These are phyloP conservation scores for Plenodomus biglobosus DNA, from an alignment of 2,329 filamentous ascomycete genomes.

Conservation along the genomic window DNA sequence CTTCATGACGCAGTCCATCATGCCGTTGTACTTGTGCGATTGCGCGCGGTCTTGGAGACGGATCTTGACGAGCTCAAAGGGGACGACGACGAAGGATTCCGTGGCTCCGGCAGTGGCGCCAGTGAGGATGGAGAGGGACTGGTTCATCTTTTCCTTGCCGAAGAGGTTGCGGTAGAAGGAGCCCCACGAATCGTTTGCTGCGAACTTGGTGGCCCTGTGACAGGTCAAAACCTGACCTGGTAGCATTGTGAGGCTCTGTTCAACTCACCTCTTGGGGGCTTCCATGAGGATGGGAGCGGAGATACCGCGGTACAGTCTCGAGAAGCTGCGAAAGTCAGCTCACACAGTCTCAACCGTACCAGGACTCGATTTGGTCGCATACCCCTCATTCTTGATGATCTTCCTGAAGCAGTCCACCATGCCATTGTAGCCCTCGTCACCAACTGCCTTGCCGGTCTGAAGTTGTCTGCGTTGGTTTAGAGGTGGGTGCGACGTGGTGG, in stretches of 20 bases:
- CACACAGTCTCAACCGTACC: background rate
- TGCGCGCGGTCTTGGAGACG: slow-evolving; percentile 94
- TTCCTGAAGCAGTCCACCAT: slow-evolving; percentile 98
- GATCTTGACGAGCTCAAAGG: slow-evolving; percentile 98
- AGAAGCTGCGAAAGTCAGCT: slow-evolving; percentile 60
- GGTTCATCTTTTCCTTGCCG: slow-evolving; percentile 82
- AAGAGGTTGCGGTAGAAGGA: slow-evolving; percentile 89
- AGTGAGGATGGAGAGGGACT: slow-evolving; percentile 87
- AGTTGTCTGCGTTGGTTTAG: slow-evolving; percentile 67
- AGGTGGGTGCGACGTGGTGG: slow-evolving; percentile 5
- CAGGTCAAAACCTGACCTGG: slow-evolving; percentile 4
- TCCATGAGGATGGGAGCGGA: slow-evolving; percentile 97
- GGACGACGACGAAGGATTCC: slow-evolving; percentile 94
- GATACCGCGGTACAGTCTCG: slow-evolving; percentile 93
- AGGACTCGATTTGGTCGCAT: slow-evolving; percentile 25
- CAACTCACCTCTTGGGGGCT: slow-evolving; percentile 71
- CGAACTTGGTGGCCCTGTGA: slow-evolving; percentile 88
- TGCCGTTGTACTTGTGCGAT: slow-evolving; percentile 81
- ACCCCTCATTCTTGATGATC: slow-evolving; percentile 96
- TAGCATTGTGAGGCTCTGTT: background rate
- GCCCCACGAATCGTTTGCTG: slow-evolving; percentile 98
- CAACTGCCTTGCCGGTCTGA: slow-evolving; percentile 71
- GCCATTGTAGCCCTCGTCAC: slow-evolving; percentile 87
- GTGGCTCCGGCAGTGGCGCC: slow-evolving; percentile 94
- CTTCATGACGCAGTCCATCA: slow-evolving; percentile 77